phyloP scores from a whole-genome alignment of 164 flowering plant genomes.

The Piper longum region DNA sequence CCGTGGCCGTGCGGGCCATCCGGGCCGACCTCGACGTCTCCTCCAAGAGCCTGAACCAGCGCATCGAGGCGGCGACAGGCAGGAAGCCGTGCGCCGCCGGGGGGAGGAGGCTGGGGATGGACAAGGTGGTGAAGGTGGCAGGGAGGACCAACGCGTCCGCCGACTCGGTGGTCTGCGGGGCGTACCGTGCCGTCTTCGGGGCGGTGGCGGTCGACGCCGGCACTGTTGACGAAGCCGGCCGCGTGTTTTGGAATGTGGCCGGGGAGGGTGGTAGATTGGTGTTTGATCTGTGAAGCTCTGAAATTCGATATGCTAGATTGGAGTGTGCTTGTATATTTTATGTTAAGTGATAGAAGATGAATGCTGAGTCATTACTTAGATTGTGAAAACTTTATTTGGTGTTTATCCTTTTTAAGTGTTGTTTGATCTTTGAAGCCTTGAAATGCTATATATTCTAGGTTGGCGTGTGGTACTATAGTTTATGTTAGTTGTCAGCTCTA shows the following conservation, averaged over 20 bases:
- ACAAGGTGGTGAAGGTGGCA: constrained; percentile 58
- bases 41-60: constrained; percentile 28
- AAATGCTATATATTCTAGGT: too few species aligned
- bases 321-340: too few species aligned
- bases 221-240: constrained; percentile 41
- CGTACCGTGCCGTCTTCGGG: constrained; percentile 59
- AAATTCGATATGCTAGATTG: too few species aligned
- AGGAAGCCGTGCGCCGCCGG: constrained; percentile 38
- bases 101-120: constrained; percentile 44
- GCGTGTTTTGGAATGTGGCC: constrained; percentile 29
- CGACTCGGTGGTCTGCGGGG: constrained; percentile 51
- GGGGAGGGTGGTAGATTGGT: background rate
- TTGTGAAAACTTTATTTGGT: too few species aligned
- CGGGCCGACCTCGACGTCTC: constrained; percentile 33
- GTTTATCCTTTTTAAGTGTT: too few species aligned
- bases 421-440: too few species aligned
- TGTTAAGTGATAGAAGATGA: too few species aligned
- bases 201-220: constrained; percentile 59
- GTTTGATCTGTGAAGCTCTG: too few species aligned
- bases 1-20: constrained; percentile 27
- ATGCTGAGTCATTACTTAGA: too few species aligned
- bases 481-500: too few species aligned
- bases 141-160: constrained; percentile 33
- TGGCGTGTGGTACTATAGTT: too few species aligned
- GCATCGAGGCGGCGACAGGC: constrained; percentile 24